phyloP scores from a whole-genome alignment of 2,329 filamentous ascomycete genomes.

The Fusarium continuum region DNA sequence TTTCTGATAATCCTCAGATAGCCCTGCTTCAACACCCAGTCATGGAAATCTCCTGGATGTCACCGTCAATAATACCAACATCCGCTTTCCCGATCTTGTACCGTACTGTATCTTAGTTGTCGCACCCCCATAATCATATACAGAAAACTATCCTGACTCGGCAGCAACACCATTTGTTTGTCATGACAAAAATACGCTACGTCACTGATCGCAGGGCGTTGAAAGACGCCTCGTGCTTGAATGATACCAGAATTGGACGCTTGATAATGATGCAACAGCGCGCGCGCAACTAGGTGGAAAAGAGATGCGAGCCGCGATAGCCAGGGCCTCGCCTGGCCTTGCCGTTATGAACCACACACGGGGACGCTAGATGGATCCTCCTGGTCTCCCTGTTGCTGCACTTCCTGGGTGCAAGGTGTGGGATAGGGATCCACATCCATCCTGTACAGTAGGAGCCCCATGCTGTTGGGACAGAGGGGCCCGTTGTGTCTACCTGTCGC shows the following conservation, averaged over 20 bases:
- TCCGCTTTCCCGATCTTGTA: slow-evolving; percentile 26
- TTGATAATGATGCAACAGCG: slow-evolving; percentile 21
- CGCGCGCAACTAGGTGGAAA: slow-evolving; percentile 15
- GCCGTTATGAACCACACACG: slow-evolving; percentile 37
- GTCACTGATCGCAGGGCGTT: slow-evolving; percentile 6
- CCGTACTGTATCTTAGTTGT: slow-evolving; percentile 25
- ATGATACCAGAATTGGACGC: slow-evolving; percentile 11
- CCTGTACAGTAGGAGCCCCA: slow-evolving; percentile 35
- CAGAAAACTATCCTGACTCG: slow-evolving; percentile 36
- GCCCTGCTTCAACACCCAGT: slow-evolving; percentile 28
- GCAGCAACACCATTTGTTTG: slow-evolving; percentile 1
- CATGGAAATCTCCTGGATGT: slow-evolving; percentile 35
- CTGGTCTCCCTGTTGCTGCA: slow-evolving; percentile 24
- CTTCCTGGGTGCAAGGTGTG: slow-evolving; percentile 29
- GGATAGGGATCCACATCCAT: slow-evolving; percentile 30
- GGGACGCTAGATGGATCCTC: slow-evolving; percentile 24
- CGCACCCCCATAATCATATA: slow-evolving; percentile 16
- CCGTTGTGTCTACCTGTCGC: slow-evolving; percentile 2
- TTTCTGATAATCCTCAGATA: slow-evolving; percentile 21
- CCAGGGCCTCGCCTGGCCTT: slow-evolving; percentile 29
- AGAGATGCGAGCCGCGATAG: slow-evolving; percentile 43
- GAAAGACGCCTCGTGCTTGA: slow-evolving; percentile 16
- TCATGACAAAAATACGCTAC: slow-evolving; percentile 10
- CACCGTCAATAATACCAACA: slow-evolving; percentile 26
- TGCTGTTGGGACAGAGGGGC: slow-evolving; percentile 36